Base-by-base conservation (phyloP, 2,329 filamentous ascomycete species). In the Phaeoacremonium minimum region DNA sequence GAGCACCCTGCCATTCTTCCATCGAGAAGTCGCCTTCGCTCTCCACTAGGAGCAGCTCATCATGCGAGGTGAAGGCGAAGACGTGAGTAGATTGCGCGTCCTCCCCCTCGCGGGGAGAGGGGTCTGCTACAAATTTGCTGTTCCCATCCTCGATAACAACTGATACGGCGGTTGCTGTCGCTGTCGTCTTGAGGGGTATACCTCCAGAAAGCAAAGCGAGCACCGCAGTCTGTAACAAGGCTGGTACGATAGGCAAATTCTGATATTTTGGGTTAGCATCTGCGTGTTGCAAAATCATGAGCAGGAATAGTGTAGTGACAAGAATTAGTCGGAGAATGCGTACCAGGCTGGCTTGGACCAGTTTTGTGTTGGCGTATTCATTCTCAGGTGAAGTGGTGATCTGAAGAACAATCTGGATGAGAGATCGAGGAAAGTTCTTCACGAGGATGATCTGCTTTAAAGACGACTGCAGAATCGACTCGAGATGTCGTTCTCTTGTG, bases 391-490 rank as follows among this genome's bases (percentile, higher is more conserved):
- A 69, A 43, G 75, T 73, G 39, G 78, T 73, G 28, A 93, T 69
- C 61, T 94, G 87, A n/a, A 94, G 71, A 9, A 85, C 87, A 44
- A 94, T 66, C 58, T 94, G 87, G 37, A 94, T 82, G 45, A 90
- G 71, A 33, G 78, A 83, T 34, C 87, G 77, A 7, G 87, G 87
- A 48, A 88, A 87, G 53, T 81, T 76, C 51, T 85, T 76, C 46
- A 86, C 73, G 37, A 89, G 76, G 46, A 94, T 79, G 41, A 91
- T 72, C 53, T 85, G 82, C 45, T 82, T 77, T 29, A 94, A 69
- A 12, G 85, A 81, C 35, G 77, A 74, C 57, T 87, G 79, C 40
- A 94, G 58, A 37, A 90, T 68, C 3, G 75, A 79, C 64, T 96
- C 90, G 16, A 95, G 77, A 61, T 95, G 87, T 49, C 88, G 77